Base-by-base conservation (phyloP, 23 red algal genomes). In the Gracilaria domingensis region DNA sequence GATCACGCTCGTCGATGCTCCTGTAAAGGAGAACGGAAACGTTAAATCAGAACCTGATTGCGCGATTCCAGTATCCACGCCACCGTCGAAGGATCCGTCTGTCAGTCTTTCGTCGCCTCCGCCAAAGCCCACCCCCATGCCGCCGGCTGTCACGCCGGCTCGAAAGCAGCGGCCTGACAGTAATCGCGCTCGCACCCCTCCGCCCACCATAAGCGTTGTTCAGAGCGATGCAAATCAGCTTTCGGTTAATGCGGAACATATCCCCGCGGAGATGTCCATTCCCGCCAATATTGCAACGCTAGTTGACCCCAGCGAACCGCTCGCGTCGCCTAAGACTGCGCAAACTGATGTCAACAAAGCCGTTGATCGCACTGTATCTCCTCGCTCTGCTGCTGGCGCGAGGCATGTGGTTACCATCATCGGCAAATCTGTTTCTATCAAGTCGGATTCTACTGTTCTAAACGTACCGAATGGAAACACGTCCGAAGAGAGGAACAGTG, bases 1-100 rank as follows among this genome's bases (percentile, higher is more conserved):
- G 13, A 35, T 67, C 62, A 67, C 26, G 62, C 62, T 67, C 2
- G 24, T 67, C 17, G 62, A 67, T 67, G 62, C 62, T 17, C 62
- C 62, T 21, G 8, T 25, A 29, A 67, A 28, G 62, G 62, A 67
- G 9, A 67, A 67, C 24, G 62, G n/a, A 29, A 29, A 12, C 17
- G 62, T 67, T 67, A 7, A 55, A 18, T 55, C 51, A 20, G 18
- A 55, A 55, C 51, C 51, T 18, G 6, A 18, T 55, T 18, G 6
- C 18, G 13, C 51, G 1, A 16, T 20, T 20, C 45, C 45, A 8
- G 51, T 55, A 2, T 55, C 51, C 14, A 18, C 51, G 9, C 51
- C 51, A 14, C 11, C 51, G 51, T 16, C 51, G 1, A 8, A 55
- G 18, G 8, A 55, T 55, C 51, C 51, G 51, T 16, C 17, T 55